A percentile compares a stretch with the other conserved stretches of the same genome.
These are phyloP conservation scores for Rhynchospora breviuscula DNA, from an alignment of 176 grass and related monocot species.

Conservation along the genomic window DNA sequence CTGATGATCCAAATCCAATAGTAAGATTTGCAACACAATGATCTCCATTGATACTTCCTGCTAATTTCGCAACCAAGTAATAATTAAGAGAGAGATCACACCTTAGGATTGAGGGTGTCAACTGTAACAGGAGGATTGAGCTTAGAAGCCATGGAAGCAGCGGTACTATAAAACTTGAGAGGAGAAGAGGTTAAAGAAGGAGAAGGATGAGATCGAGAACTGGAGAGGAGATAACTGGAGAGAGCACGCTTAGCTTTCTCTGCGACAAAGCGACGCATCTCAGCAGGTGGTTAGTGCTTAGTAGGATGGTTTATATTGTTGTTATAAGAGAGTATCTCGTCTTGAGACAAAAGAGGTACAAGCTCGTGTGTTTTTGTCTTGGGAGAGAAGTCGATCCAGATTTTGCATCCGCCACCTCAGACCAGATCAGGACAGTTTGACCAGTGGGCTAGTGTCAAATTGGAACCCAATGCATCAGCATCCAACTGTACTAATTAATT, in stretches of 20 bases:
- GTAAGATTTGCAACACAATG: not conserved
- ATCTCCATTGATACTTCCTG: not conserved
- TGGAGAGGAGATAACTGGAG: constrained; percentile 30
- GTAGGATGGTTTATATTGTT: not conserved
- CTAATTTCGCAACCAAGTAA: not conserved
- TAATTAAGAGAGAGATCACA: not conserved
- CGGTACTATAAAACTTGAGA: constrained; percentile 3
- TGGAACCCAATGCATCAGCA: not conserved
- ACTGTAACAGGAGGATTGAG: constrained; percentile 35
- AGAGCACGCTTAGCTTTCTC: constrained; percentile 47
- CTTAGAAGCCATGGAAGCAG: constrained; percentile 34
- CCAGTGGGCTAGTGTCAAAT: not conserved
- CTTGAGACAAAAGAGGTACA: not conserved
- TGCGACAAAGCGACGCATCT: constrained; percentile 57
- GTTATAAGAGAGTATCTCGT: not conserved
- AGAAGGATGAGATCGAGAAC: constrained; percentile 34
- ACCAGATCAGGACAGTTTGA: not conserved
- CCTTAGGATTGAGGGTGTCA: constrained; percentile 66
- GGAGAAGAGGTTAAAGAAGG: not conserved
- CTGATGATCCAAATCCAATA: not conserved
- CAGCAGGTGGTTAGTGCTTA: not conserved
- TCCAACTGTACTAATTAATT: not conserved
- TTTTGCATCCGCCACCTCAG: not conserved
- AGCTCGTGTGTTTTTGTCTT: not conserved
- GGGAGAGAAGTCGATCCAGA: constrained; percentile 1